Conservation (phyloP, 768 basidiomycete species). For the Psilocybe azurescens region DNA sequence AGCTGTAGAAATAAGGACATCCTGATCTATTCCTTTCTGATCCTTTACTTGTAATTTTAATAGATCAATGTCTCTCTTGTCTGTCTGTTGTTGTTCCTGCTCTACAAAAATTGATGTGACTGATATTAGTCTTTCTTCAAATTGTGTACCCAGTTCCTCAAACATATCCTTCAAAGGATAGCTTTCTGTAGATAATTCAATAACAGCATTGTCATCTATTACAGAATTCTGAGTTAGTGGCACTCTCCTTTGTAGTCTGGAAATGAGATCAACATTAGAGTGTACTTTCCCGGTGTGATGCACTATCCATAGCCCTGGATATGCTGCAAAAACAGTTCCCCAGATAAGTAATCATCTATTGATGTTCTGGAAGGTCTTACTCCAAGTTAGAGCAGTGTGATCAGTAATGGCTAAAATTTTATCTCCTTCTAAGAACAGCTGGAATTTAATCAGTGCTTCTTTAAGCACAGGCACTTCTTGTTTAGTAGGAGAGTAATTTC, state of each 20-base stretch:
- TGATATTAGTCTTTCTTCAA: constrained; percentile 29
- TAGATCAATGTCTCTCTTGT: too few species aligned
- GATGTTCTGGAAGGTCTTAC: constrained; percentile 40
- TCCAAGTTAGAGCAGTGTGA: constrained; percentile 41
- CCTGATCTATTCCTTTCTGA: too few species aligned
- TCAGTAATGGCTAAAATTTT: constrained; percentile 32
- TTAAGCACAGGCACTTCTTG: constrained; percentile 42
- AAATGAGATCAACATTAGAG: constrained; percentile 46
- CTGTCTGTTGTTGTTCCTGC: too few species aligned
- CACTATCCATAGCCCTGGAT: constrained; percentile 38
- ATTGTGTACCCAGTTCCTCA: constrained; percentile 27
- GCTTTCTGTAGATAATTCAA: constrained; percentile 7
- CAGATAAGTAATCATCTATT: constrained; percentile 41
- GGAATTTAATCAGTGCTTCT: constrained; percentile 42
- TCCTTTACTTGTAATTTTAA: too few species aligned
- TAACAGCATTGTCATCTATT: background rate
- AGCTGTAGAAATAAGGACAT: too few species aligned
- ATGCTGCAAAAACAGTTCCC: constrained; percentile 41
- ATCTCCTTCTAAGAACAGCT: constrained; percentile 41
- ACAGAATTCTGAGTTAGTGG: constrained; percentile 26
- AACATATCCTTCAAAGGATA: constrained; percentile 31
- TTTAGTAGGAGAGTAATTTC: constrained; percentile 43
- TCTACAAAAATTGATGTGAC: too few species aligned
- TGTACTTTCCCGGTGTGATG: constrained; percentile 43
- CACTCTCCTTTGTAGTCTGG: constrained; percentile 29